Base-by-base conservation (phyloP, 768 basidiomycete species). In the Paxillus involutus region DNA sequence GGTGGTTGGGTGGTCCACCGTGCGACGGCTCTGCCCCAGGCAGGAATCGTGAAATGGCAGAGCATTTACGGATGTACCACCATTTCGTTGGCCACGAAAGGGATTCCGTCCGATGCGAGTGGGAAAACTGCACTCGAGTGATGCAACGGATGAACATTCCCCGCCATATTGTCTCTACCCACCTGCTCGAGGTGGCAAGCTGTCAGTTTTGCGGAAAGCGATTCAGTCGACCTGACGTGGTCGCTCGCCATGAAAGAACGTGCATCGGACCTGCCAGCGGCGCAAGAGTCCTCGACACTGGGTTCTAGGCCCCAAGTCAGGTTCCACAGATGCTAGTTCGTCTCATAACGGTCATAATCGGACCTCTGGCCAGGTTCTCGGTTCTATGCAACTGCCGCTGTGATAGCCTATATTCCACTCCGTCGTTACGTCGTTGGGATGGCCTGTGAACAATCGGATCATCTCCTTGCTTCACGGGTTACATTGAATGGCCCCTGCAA, bases 61-160 rank as follows among this genome's bases (percentile, higher is more conserved):
- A 68, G 14, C 67, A 68, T 33, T 46, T 68, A 6, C 58, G 67
- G 1, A 47, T 37, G 0, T 48, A 14, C 3, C 67, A 68, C 40
- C 40, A 36, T 5, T 69, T 68, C 3, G 16, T 65, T 16, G 67
- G 67, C 10, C 68, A 67, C 47, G 67, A 68, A 29, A 56, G 67
- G 26, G 67, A 68, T 14, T 19, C 30, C 0, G 67, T 68, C 9
- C 52, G 37, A 6, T 68, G 67, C 53, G 46, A 61, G 14, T 68
- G 67, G 67, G 60, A 58, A 10, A 54, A 46, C 21, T 68, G 67
- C 32, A 53, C 57, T 4, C 62, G 62, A 14, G 4, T 1, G 2
- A 58, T 68, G 58, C 67, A 68, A 21, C 64, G 67, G 40, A 69
- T 69, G 67, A 68, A 68, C 29, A 50, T 68, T 6, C 60, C 67